Conservation (phyloP, 495 filamentous ascomycete species). For the Penicillium lividum region DNA sequence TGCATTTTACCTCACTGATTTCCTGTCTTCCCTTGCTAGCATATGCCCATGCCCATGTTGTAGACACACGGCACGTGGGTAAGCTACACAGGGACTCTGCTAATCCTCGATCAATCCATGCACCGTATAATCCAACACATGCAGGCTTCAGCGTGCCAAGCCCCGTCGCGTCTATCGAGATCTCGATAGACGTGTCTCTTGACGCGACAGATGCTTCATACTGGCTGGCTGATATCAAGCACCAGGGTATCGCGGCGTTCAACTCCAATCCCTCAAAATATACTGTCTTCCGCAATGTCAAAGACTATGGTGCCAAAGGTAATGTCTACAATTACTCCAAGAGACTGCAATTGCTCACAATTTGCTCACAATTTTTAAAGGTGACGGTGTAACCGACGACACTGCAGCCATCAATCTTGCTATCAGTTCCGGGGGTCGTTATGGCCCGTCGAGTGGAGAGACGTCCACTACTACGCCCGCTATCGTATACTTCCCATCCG, state of each 20-base stretch:
- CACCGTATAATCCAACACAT: neutral
- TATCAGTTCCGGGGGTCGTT: conserved; percentile 55
- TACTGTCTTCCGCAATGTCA: conserved; percentile 77
- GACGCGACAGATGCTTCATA: conserved; percentile 40
- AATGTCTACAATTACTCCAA: neutral
- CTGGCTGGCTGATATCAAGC: conserved; percentile 69
- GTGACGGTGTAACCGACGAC: conserved; percentile 67
- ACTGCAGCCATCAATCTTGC: conserved; percentile 64
- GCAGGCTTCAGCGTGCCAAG: conserved; percentile 8
- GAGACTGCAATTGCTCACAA: conserved; percentile 9
- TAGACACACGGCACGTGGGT: conserved; percentile 26
- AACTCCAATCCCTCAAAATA: conserved; percentile 52
- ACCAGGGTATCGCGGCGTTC: conserved; percentile 64
- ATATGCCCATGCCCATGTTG: conserved; percentile 23
- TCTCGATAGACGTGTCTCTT: neutral
- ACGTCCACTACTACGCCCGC: conserved; percentile 56
- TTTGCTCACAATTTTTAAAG: conserved; percentile 18
- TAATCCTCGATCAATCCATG: neutral
- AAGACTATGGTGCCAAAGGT: conserved; percentile 66
- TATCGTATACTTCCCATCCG: conserved; percentile 65
- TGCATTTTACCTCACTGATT: conserved; percentile 20
- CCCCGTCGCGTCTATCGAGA: neutral
- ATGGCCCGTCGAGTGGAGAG: conserved; percentile 46
- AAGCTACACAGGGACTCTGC: neutral
- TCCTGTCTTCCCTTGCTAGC: conserved; percentile 19